Evolutionary conservation across 176 grass and related monocot species (phyloP), one percentile per base, ranked within the genome.

Genomic region (Carex cristatella): DNA sequence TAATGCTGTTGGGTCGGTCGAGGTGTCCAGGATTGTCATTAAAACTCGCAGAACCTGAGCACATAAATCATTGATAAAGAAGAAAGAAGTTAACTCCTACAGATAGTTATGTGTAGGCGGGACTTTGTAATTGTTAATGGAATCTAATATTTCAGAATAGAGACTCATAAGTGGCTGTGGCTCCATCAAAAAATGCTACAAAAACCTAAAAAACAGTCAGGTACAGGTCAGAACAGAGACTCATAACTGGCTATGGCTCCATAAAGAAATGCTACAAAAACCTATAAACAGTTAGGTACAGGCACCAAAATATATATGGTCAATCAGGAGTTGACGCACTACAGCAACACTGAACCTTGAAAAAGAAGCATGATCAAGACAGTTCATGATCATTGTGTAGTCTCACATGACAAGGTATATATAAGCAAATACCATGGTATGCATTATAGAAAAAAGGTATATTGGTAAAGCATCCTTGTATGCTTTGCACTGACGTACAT

Each of bases 1-100:
- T 4, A 95, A 90, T 69, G 91, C 96, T 9, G 90, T 99, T 60
- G 96, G 84, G 68, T 99, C 96, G 3, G 30, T 85, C 23, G 91
- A 92, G 33, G 91, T 89, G 80, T 99, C 93, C 10, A 99, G 89
- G 65, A 99, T 87, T 27, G 93, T 95, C 80, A 99, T 87, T 57
- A 99, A 88, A 81, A 95, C 91, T 57, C 88, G 91, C 40, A 99
- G 81, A 73, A 99, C 92, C 96, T 99, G 91, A 80, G 18, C 13
- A 76, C 16, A 32, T 13, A 75, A 75, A 28, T 18, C 9, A 53
- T 58, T 5, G 3, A 35, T 79, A 33, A 79, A 78, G 28, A 78
- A 55, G 13, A 18, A 58, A 37, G 4, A 58, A 33, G 27, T 40
- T 70, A 54, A 30, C 44, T 49, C 11, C 46, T n/a, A 28, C 10